Base-by-base conservation (phyloP, 371 early-diverging fungal species). In the Mucor piriformis region DNA sequence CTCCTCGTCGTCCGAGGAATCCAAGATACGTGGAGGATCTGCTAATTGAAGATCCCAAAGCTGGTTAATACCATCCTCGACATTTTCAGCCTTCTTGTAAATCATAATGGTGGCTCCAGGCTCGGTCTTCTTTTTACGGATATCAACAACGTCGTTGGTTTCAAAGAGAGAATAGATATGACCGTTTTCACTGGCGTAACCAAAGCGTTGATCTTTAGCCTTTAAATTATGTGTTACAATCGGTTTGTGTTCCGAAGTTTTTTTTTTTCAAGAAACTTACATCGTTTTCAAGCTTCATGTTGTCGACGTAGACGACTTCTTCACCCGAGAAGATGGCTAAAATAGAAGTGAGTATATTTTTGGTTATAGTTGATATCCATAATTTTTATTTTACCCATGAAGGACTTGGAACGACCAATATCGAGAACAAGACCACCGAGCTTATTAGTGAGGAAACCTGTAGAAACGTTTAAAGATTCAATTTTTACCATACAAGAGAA, bases 381-480 rank as follows among this genome's bases (percentile, higher is more conserved):
- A 16, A 32, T 56, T 4, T 23, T 35, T 29, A 15, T 44, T n/a
- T 69, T 66, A 77, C 78, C 78, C 33, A 64, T 63, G 40, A 77
- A 77, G 6, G 56, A 74, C 21, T 66, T 66, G n/a, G 78, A 68
- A 20, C 56, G 53, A n/a, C 73, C 67, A 48, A 77, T 64, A 58
- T 77, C 78, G 53, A 77, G 51, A 5, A 77, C 74, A 0, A 74
- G 34, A 50, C 78, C 78, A 29, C 62, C 48, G 7, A 61, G 34
- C 34, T 77, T 77, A 61, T 77, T 77, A n/a, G 78, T 77, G 48
- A 77, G 61, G 33, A 74, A 74, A 42, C 76, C 76, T 76, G 40
- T 6, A 5, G 18, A 13, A 25, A 3, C 51, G 34, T 29, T 24
- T n/a, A n/a, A n/a, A n/a, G n/a, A n/a, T n/a, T n/a, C n/a, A 1